Percentiles rank a stretch among this genome's conserved stretches.
Evolutionary conservation across 306 rosid species (phyloP).

Genomic region (Pachyrhizus erosus): DNA sequence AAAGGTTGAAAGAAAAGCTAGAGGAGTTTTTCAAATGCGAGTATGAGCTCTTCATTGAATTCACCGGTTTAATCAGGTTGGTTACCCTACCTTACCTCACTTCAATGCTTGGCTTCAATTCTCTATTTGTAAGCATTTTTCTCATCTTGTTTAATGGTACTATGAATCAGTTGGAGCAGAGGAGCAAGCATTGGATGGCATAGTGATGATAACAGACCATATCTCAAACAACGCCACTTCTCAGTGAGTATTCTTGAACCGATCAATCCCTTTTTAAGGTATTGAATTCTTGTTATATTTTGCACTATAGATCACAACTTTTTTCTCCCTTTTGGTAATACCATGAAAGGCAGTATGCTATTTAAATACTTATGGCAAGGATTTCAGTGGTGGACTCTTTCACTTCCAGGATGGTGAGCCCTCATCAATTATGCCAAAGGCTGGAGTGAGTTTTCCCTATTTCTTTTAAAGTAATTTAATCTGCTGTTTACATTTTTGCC

Average conservation of each 20-base stretch:
- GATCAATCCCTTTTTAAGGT: neutral
- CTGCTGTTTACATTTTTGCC: neutral
- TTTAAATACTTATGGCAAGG: slow-evolving; percentile 69
- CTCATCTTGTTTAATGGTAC: slow-evolving; percentile 4
- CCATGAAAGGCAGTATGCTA: slow-evolving; percentile 85
- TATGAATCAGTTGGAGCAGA: slow-evolving; percentile 72
- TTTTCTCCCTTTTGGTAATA: slow-evolving; percentile 37
- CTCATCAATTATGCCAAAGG: slow-evolving; percentile 59
- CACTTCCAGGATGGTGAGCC: slow-evolving; percentile 89
- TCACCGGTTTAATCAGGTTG: slow-evolving; percentile 93
- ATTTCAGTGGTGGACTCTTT: slow-evolving; percentile 86
- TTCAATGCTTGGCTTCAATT: slow-evolving; percentile 1
- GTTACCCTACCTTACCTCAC: neutral
- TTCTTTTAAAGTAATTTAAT: slow-evolving; percentile 6
- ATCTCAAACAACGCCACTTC: slow-evolving; percentile 84
- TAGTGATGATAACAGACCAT: slow-evolving; percentile 90
- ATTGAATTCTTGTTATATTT: neutral
- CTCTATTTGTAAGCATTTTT: neutral
- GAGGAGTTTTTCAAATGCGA: slow-evolving; percentile 86
- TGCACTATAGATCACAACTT: slow-evolving; percentile 40
- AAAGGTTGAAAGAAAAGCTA: slow-evolving; percentile 86
- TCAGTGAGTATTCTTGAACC: slow-evolving; percentile 60
- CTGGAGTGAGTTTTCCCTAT: slow-evolving; percentile 71
- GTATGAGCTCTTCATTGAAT: slow-evolving; percentile 82
- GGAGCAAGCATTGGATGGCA: slow-evolving; percentile 99